A percentile compares a stretch with the other conserved stretches of the same genome.
Evolutionary conservation across 2,329 filamentous ascomycete species (phyloP).

Genomic region (Fusarium agapanthi): DNA sequence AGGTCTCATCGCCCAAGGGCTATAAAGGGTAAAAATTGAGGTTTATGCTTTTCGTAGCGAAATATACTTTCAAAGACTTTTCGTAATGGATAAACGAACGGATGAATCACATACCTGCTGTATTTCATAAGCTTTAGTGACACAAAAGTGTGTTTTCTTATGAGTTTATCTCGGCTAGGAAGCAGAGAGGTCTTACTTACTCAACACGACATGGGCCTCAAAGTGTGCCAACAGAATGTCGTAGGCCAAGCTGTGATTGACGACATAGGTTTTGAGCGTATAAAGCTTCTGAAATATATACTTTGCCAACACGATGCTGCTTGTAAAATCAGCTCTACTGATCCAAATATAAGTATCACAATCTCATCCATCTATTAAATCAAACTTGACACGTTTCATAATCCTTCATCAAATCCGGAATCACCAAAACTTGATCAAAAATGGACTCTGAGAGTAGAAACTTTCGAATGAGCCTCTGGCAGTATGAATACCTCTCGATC

Average conservation of each 20-base stretch:
- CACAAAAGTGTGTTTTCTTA: no score
- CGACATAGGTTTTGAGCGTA: not conserved
- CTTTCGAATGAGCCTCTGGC: not conserved
- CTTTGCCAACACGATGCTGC: fast-evolving
- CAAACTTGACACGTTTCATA: not conserved
- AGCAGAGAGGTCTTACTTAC: fast-evolving
- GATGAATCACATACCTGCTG: fast-evolving
- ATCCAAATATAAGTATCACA: not conserved
- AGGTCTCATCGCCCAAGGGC: no score
- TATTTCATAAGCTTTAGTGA: not conserved
- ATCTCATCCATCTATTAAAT: not conserved
- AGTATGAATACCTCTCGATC: not conserved
- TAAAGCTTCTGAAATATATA: not conserved
- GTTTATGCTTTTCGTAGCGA: no score
- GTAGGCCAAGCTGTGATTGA: no score
- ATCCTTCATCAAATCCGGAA: no score
- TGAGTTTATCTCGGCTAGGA: not conserved
- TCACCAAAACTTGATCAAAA: no score
- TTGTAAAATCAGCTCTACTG: fast-evolving
- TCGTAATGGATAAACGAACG: no score
- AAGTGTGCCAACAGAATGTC: no score
- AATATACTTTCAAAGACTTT: not conserved
- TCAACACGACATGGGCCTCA: fast-evolving
- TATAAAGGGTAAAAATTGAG: no score
- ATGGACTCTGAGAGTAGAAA: not conserved